A percentile compares a stretch with the other conserved stretches of the same genome.
phyloP scores from a whole-genome alignment of 805 yeast species.

The Ogataea paradorogensis region DNA sequence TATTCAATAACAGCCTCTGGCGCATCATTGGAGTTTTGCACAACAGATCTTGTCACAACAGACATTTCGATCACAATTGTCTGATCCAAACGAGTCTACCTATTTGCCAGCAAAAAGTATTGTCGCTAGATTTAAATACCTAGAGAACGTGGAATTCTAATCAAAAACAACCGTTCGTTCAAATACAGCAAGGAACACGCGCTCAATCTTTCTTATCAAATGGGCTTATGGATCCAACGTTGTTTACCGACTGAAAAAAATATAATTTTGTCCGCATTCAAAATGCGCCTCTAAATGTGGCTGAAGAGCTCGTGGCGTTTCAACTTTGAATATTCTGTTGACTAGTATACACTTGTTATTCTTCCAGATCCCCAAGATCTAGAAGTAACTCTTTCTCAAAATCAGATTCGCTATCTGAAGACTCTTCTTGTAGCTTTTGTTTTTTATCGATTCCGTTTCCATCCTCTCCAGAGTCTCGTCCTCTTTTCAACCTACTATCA shows the following conservation, averaged over 20 bases:
- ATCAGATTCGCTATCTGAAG: slow-evolving; percentile 39
- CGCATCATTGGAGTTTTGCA: slow-evolving; percentile 17
- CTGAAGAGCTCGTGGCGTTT: not conserved
- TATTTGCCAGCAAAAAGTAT: slow-evolving; percentile 6
- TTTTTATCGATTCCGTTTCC: slow-evolving; percentile 19
- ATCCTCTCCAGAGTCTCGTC: slow-evolving; percentile 22
- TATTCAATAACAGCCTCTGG: slow-evolving; percentile 27
- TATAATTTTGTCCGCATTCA: not conserved
- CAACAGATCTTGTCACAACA: slow-evolving; percentile 16
- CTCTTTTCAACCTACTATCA: slow-evolving; percentile 18
- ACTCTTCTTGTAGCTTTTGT: slow-evolving; percentile 12
- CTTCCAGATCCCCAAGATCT: slow-evolving; percentile 47
- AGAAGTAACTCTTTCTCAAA: slow-evolving; percentile 49
- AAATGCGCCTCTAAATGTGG: slow-evolving; percentile 7
- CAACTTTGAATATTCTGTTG: not conserved
- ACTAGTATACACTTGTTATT: not conserved
- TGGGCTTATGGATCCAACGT: no score
- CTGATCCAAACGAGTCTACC: slow-evolving; percentile 1
- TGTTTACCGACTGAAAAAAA: no score
- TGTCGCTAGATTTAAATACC: slow-evolving; percentile 1
- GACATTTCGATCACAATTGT: slow-evolving; percentile 10
- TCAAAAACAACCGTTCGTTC: not conserved
- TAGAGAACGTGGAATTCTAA: not conserved
- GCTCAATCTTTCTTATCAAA: not conserved
- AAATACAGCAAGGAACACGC: not conserved